phyloP scores from a whole-genome alignment of 2,329 filamentous ascomycete species.

The Pseudocercospora musae region DNA sequence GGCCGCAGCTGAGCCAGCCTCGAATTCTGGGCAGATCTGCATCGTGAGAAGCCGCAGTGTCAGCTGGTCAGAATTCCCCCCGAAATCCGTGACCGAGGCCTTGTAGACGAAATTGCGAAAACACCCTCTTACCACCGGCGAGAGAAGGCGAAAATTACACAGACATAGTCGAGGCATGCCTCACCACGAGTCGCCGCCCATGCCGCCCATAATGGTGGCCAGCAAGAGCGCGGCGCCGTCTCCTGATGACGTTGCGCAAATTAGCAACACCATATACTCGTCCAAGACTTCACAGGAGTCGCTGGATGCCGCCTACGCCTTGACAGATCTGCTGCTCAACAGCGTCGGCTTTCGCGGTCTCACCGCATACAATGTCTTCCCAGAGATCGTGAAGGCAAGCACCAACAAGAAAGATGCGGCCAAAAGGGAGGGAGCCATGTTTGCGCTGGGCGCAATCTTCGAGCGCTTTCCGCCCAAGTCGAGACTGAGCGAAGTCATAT shows the following conservation, averaged over 20 bases:
- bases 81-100: background rate
- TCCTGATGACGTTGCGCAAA: constrained; percentile 44
- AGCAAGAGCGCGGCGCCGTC: constrained; percentile 45
- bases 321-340: constrained; percentile 62
- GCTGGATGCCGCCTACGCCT: constrained; percentile 61
- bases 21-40: background rate
- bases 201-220: constrained; percentile 47
- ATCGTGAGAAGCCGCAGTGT: background rate
- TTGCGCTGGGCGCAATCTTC: constrained; percentile 87
- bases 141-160: background rate
- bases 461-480: constrained; percentile 80
- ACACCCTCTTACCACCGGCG: background rate
- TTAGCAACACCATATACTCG: constrained; percentile 45
- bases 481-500: constrained; percentile 73
- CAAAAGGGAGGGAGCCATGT: constrained; percentile 86
- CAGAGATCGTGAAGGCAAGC: constrained; percentile 71
- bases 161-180: constrained; percentile 38
- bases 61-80: background rate
- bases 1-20: background rate
- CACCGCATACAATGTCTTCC: constrained; percentile 59
- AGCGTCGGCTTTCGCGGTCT: constrained; percentile 64
- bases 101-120: background rate
- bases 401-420: constrained; percentile 89
- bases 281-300: constrained; percentile 55
- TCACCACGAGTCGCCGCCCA: constrained; percentile 50